These are phyloP conservation scores for Moringa oleifera DNA, from an alignment of 345 rosid genomes.

Conservation along the genomic window DNA sequence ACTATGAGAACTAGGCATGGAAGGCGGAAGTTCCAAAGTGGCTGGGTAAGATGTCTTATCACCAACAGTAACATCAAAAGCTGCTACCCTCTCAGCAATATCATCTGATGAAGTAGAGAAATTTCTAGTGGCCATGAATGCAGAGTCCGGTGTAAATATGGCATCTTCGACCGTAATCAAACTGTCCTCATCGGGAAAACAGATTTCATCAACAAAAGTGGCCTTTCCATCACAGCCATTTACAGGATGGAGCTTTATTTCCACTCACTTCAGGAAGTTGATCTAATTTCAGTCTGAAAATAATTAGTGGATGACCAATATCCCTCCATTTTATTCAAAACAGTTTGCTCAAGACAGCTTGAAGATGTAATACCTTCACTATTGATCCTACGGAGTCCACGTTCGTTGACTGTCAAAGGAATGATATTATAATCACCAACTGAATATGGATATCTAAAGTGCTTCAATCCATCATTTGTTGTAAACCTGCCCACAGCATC, in stretches of 20 bases:
- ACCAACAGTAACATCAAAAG: not conserved
- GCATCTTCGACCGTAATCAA: constrained; percentile 26
- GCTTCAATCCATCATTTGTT: too few relatives aligned
- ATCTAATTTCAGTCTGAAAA: too few relatives aligned
- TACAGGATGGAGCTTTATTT: constrained; percentile 6
- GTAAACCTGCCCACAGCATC: too few relatives aligned
- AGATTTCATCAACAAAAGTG: constrained; percentile 13
- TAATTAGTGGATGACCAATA: too few relatives aligned
- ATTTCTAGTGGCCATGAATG: constrained; percentile 1
- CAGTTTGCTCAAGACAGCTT: too few relatives aligned
- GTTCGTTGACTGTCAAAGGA: too few relatives aligned
- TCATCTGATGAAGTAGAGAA: constrained; percentile 10
- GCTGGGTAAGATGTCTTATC: constrained; percentile 8
- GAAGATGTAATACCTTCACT: too few relatives aligned
- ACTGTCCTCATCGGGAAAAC: constrained; percentile 37
- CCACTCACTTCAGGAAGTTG: too few relatives aligned
- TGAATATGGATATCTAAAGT: too few relatives aligned
- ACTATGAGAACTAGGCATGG: constrained; percentile 5
- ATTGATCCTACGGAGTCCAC: too few relatives aligned
- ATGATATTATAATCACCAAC: too few relatives aligned
- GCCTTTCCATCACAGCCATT: constrained; percentile 10
- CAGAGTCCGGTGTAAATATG: constrained; percentile 14
- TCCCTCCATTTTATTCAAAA: too few relatives aligned
- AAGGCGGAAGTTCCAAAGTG: constrained; percentile 3
- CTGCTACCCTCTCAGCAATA: constrained; percentile 2